Conservation (phyloP, 352 stramenopile genomes). For the Phytophthora sp. region DNA sequence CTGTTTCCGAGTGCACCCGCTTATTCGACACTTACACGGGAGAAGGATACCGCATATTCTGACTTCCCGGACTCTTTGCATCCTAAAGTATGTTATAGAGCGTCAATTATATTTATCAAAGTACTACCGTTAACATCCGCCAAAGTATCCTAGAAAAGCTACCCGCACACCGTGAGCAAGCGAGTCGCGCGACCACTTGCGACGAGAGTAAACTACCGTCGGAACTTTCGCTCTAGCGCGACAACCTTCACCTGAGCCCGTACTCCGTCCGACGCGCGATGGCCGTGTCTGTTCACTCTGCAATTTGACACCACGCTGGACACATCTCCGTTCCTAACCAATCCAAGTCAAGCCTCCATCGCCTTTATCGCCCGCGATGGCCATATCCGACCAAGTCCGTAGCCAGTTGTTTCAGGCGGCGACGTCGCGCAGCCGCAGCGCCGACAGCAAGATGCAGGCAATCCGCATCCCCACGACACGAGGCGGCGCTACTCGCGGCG, state of each 20-base stretch:
- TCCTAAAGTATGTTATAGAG: background rate
- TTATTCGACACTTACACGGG: constrained; percentile 15
- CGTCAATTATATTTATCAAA: background rate
- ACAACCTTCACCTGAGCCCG: constrained; percentile 7
- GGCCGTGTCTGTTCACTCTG: constrained; percentile 17
- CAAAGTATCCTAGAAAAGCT: constrained; percentile 14
- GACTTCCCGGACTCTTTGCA: background rate
- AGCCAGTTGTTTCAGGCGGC: constrained; percentile 36
- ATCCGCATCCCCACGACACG: constrained; percentile 43
- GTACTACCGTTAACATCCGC: background rate
- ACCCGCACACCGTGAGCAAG: constrained; percentile 14
- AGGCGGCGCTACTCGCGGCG: constrained; percentile 16
- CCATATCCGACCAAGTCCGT: constrained; percentile 46
- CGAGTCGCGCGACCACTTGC: too few relatives aligned
- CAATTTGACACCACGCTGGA: constrained; percentile 30
- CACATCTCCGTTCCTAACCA: constrained; percentile 3
- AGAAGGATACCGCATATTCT: background rate
- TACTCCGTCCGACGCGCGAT: background rate
- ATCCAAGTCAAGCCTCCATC: background rate
- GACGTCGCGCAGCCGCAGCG: constrained; percentile 9
- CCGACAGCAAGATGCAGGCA: constrained; percentile 15
- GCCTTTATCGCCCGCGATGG: constrained; percentile 20
- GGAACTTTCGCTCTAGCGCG: constrained; percentile 14
- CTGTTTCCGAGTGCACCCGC: constrained; percentile 19
- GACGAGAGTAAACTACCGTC: constrained; percentile 22